A percentile compares a stretch with the other conserved stretches of the same genome.
These are phyloP conservation scores for Crotalaria pallida DNA, from an alignment of 306 rosid species.

Conservation along the genomic window DNA sequence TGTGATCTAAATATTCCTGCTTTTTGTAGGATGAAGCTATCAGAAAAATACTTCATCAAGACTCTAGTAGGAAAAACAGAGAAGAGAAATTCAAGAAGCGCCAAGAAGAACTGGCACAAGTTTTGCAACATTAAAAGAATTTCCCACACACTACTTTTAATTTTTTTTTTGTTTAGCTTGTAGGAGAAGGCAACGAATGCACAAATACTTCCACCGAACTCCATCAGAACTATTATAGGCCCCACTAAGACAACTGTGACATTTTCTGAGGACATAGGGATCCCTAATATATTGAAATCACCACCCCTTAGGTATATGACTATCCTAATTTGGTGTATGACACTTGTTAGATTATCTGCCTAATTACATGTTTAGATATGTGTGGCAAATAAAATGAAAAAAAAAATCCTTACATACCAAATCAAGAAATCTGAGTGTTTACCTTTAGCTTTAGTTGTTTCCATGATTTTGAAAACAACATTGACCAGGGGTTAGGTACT, in stretches of 20 bases:
- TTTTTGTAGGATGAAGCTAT: slow-evolving; percentile 79
- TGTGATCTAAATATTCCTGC: background rate
- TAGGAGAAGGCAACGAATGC: slow-evolving; percentile 90
- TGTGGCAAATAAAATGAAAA: background rate
- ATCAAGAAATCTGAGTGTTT: too few relatives aligned
- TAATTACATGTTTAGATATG: background rate
- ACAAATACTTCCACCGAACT: slow-evolving; percentile 53
- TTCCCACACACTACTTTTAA: background rate
- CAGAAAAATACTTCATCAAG: slow-evolving; percentile 95
- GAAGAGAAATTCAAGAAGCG: slow-evolving; percentile 95
- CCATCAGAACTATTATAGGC: slow-evolving; percentile 62
- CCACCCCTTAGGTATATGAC: slow-evolving; percentile 27
- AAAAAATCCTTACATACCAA: background rate
- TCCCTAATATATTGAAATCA: slow-evolving; percentile 59
- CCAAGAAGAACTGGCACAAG: slow-evolving; percentile 88
- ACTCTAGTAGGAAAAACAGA: slow-evolving; percentile 81
- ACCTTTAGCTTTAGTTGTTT: too few relatives aligned
- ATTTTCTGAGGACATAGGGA: slow-evolving; percentile 76
- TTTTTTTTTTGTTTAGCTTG: slow-evolving; percentile 19
- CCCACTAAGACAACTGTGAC: slow-evolving; percentile 65
- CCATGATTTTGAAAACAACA: too few relatives aligned
- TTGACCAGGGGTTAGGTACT: too few relatives aligned
- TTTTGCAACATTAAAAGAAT: slow-evolving; percentile 21
- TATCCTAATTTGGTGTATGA: background rate
- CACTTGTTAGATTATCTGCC: background rate